Evolutionary conservation across 768 basidiomycete genomes (phyloP), one percentile per base, ranked within the genome.

Genomic region (Podaxis pistillaris): DNA sequence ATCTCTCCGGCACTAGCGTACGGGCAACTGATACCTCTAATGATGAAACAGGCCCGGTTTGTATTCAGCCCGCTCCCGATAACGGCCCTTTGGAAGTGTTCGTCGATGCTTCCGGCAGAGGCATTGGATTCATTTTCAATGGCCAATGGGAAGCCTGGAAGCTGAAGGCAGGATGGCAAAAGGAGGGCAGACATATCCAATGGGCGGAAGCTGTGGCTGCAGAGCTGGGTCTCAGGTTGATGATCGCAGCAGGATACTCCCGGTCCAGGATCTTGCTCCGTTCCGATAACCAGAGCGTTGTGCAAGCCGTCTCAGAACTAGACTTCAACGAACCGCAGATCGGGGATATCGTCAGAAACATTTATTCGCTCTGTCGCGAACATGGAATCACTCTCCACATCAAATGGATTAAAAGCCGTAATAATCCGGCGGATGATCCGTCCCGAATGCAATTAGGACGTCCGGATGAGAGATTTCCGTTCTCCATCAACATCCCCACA

Each of bases 141-240:
- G 68, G 66, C 1, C 46, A 53, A 1, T 83, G 79, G 79, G 64
- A 76, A 0, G 74, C 80, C 0, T 83, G 79, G 81, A 65, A 70
- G 28, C 67, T 81, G 11, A 68, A 58, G 17, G 47, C 63, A 0
- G 74, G 74, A 5, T 77, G 76, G 74, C 64, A 67, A 15, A 38
- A 53, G 3, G 57, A 69, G 0, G 70, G 71, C 7, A 46, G 75
- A 6, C 67, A 75, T 59, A 82, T 79, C 19, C 74, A 75, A 4
- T 83, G 81, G 80, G 77, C 75, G 0, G 81, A 82, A 66, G 75
- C 81, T 69, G 73, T 78, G 0, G 80, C 78, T 0, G 70, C 81
- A 1, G 80, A 82, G 57, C 67, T 83, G 1, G 80, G 77, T 0
- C 33, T 82, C 0, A 71, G 70, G 1, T 69, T 74, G 1, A 44